Conservation (phyloP, 495 filamentous ascomycete genomes). For the Daldinia grandis region DNA sequence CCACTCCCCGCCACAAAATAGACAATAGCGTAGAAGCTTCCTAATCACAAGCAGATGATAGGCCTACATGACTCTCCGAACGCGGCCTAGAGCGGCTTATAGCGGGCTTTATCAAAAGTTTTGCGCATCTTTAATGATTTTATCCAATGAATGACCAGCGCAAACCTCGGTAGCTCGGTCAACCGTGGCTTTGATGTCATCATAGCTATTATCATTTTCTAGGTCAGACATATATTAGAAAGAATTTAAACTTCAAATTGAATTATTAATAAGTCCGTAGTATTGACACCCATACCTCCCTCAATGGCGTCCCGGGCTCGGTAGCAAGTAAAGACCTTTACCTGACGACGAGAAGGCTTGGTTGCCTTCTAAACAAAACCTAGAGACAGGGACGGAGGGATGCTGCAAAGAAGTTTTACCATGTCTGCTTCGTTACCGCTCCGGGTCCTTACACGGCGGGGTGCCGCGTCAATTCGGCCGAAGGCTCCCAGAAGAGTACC, state of each 20-base stretch:
- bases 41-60: conserved; percentile 33
- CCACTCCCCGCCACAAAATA: conserved; percentile 10
- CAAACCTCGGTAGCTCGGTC: conserved; percentile 34
- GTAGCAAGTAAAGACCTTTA: conserved; percentile 14
- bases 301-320: conserved; percentile 33
- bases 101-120: conserved; percentile 24
- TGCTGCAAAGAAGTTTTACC: conserved; percentile 4
- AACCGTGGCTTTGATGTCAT: conserved; percentile 33
- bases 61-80: conserved; percentile 25
- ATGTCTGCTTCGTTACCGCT: conserved; percentile 41
- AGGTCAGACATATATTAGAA: not conserved
- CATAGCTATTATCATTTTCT: conserved; percentile 12
- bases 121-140: not conserved
- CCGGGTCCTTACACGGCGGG: conserved; percentile 32
- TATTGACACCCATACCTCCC: conserved; percentile 7
- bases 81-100: conserved; percentile 32
- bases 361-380: not conserved
- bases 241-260: not conserved
- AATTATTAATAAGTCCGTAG: conserved; percentile 11
- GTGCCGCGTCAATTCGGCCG: conserved; percentile 22
- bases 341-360: not conserved
- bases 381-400: not conserved
- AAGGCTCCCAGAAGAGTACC: conserved; percentile 11
- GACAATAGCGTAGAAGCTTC: conserved; percentile 9
- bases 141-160: conserved; percentile 25